These are phyloP conservation scores for Ascochyta fabae DNA, from an alignment of 2,329 filamentous ascomycete genomes.

Conservation along the genomic window DNA sequence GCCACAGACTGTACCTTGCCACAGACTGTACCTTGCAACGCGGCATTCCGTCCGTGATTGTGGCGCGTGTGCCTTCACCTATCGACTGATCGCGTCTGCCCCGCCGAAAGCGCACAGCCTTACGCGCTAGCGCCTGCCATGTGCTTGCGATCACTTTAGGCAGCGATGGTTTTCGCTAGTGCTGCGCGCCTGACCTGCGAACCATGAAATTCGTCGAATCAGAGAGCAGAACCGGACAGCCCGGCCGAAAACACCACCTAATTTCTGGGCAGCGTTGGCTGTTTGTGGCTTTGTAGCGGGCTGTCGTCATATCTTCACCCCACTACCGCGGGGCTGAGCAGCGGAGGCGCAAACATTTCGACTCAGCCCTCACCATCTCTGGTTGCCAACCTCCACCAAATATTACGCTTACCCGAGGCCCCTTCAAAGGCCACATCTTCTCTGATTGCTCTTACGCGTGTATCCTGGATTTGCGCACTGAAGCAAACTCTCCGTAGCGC, in stretches of 20 bases:
- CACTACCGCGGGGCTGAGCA: conserved; percentile 17
- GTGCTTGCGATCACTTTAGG: conserved; percentile 2
- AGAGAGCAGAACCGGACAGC: neutral
- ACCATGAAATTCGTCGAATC: conserved; percentile 4
- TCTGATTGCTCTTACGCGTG: neutral
- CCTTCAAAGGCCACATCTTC: conserved; percentile 1
- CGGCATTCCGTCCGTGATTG: no score
- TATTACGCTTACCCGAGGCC: conserved; percentile 2
- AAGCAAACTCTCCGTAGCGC: conserved; percentile 5
- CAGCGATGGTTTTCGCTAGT: neutral
- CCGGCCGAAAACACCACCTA: conserved; percentile 1
- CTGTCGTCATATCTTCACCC: conserved; percentile 13
- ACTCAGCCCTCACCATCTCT: conserved; percentile 6
- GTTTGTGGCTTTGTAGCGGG: neutral
- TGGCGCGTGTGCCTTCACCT: no score
- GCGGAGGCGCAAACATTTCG: neutral
- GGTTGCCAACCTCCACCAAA: neutral
- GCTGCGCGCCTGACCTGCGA: conserved; percentile 17
- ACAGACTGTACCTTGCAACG: no score
- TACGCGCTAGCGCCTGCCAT: conserved; percentile 5
- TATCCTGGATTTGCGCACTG: neutral
- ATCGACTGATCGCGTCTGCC: neutral
- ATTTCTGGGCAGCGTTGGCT: neutral
- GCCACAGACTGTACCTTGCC: no score
- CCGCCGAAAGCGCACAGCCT: conserved; percentile 6